These are phyloP conservation scores for Schizothecium vesticola DNA, from an alignment of 495 filamentous ascomycete genomes.

Conservation along the genomic window DNA sequence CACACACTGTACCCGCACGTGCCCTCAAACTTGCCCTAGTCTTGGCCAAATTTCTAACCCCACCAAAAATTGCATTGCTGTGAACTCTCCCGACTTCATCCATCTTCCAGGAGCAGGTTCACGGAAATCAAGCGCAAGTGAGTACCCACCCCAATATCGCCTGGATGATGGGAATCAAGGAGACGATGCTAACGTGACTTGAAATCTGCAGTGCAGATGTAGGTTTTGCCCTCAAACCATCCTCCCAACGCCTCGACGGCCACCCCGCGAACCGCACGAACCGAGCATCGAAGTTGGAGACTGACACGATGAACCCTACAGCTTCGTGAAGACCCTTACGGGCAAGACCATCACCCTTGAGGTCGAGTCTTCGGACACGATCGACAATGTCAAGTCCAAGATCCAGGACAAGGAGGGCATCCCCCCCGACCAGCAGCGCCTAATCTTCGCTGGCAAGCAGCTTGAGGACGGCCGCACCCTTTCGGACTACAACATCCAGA, in stretches of 20 bases:
- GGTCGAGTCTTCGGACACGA: constrained; percentile 97
- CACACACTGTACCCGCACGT: constrained; percentile 2
- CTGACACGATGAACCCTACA: constrained; percentile 43
- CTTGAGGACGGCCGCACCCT: constrained; percentile 98
- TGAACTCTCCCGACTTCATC: constrained; percentile 26
- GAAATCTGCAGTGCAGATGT: constrained; percentile 68
- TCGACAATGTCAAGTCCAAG: constrained; percentile 97
- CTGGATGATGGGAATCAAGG: background rate
- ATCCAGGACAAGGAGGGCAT: constrained; percentile 99
- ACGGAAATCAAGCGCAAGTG: constrained; percentile 39
- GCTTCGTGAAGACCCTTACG: constrained; percentile 96
- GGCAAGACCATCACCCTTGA: constrained; percentile 99
- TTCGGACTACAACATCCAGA: constrained; percentile 99
- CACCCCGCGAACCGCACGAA: background rate
- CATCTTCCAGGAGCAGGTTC: constrained; percentile 21
- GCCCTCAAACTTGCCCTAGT: constrained; percentile 9
- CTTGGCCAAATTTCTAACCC: constrained; percentile 25
- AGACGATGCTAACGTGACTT: constrained; percentile 18
- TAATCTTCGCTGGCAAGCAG: constrained; percentile 99
- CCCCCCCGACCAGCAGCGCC: constrained; percentile 95
- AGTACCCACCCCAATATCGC: constrained; percentile 12
- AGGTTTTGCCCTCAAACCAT: constrained; percentile 34
- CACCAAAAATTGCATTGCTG: constrained; percentile 27
- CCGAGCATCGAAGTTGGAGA: constrained; percentile 11
- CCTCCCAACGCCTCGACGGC: background rate